These are phyloP conservation scores for Protomyces pachydermus DNA, from an alignment of 1,139 yeast genomes.

Conservation along the genomic window DNA sequence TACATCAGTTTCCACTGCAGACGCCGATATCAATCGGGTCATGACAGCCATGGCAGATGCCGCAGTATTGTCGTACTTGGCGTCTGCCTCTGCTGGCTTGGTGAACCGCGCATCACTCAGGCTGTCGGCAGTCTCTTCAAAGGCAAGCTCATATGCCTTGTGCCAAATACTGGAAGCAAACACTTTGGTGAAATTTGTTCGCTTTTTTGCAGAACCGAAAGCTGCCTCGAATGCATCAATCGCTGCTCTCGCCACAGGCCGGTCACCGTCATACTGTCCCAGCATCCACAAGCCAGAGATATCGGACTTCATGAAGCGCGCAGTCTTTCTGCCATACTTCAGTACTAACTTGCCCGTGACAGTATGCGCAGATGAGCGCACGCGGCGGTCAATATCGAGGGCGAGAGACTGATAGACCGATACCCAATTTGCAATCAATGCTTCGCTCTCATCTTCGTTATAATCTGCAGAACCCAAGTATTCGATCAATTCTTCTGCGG, in stretches of 20 bases:
- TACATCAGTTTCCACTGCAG: neutral
- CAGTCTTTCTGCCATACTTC: neutral
- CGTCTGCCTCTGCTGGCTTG: conserved; percentile 26
- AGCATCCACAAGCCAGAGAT: conserved; percentile 7
- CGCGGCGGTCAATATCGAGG: conserved; percentile 15
- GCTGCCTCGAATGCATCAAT: conserved; percentile 9
- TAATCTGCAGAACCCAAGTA: conserved; percentile 26
- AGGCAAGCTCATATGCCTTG: neutral
- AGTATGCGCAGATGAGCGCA: conserved; percentile 21
- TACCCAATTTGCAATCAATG: conserved; percentile 1
- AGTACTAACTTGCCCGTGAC: conserved; percentile 5
- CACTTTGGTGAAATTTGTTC: neutral
- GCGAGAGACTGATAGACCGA: conserved; percentile 16
- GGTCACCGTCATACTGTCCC: conserved; percentile 21
- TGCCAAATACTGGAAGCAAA: conserved; percentile 3
- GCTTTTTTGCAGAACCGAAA: conserved; percentile 11
- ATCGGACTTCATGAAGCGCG: neutral
- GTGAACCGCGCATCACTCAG: conserved; percentile 28
- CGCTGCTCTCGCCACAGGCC: conserved; percentile 19
- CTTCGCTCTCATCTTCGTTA: neutral
- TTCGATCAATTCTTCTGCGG: conserved; percentile 54
- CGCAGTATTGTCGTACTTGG: conserved; percentile 17
- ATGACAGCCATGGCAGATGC: conserved; percentile 3
- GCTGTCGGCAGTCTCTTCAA: conserved; percentile 5
- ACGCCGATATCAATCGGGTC: neutral